Evolutionary conservation across 208 protist species (phyloP), one percentile per base, ranked within the genome.

Genomic region (Trypanosoma theileri): DNA sequence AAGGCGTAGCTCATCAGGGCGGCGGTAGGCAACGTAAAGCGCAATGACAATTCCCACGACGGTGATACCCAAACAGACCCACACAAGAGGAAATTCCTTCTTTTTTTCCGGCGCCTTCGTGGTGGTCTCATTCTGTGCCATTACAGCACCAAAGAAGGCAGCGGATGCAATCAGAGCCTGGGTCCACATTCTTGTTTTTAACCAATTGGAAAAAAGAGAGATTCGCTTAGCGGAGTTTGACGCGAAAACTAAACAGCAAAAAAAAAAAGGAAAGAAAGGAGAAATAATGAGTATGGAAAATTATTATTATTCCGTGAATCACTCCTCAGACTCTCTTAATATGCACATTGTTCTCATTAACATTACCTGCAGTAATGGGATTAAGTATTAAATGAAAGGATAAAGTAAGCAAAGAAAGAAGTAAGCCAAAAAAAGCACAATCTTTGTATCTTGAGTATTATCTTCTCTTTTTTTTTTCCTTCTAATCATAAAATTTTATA

Each of bases 11-110:
- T 79, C 69, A 46, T 71, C 78, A 13, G 84, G 84, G 45, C 84
- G 84, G 60, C 68, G 80, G 72, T 85, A 81, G 26, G 77, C 84
- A 53, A 82, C 71, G 58, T 73, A 80, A 44, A 86, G 66, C 0
- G 69, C 81, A 31, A 79, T 77, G 60, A 51, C 71, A 72, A 89
- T 71, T 4, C 72, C 78, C 22, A 79, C 69, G 12, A 79, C 28
- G 2, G 72, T 83, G 48, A 79, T 68, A 14, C 66, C 73, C 21
- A 83, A 53, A 60, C 78, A 83, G 17, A 83, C 69, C 78, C 78
- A 83, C 35, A 72, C 57, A 50, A 87, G 74, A 44, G 84, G 80
- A 59, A 86, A 86, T 63, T 85, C 71, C 45, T 83, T 76, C 53
- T 81, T 80, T 42, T 55, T 56, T 40, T 51, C 22, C 13, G n/a